Base-by-base conservation (phyloP, 768 basidiomycete genomes). In the Hygrocybe punicea region DNA sequence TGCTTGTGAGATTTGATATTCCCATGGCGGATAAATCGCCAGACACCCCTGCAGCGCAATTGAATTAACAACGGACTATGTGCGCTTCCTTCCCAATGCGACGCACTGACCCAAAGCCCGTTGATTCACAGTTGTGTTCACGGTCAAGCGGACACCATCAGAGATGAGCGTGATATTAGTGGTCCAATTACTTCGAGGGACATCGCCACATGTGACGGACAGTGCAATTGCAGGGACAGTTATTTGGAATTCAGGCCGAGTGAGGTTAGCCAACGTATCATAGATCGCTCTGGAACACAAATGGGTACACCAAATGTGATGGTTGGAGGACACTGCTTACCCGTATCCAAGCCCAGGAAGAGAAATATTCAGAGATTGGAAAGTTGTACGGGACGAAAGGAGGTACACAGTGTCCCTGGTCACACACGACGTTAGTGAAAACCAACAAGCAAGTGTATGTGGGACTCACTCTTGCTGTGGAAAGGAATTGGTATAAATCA, bases 261-360 rank as follows among this genome's bases (percentile, higher is more conserved):
- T 16, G 19, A 25, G 14, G 14, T 19, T 16, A 21, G 47, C 47
- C 24, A 49, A 19, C 24, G 47, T 29, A 25, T 49, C 25, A 49
- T 49, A 49, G 47, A 49, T 49, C 47, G n/a, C 24, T 29, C 47
- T 49, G n/a, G 47, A 17, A 25, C 40, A 44, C 21, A 44, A n/a
- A 21, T 44, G n/a, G 21, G 40, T n/a, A n/a, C 16, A n/a, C 40
- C 16, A n/a, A n/a, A 44, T 21, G 40, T 21, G 21, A 21, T 44
- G 16, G 21, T 21, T 44, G 21, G n/a, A 21, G 21, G 21, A n/a
- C 16, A n/a, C 40, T n/a, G n/a, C 40, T 44, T 44, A 44, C 40
- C 40, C 40, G 21, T 44, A 44, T n/a, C 40, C 40, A 44, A 44
- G 40, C 16, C 40, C 40, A 44, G 40, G 40, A 21, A 44, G 40